Conservation (phyloP, 257 asterid species). For the Nicotiana paniculata region DNA sequence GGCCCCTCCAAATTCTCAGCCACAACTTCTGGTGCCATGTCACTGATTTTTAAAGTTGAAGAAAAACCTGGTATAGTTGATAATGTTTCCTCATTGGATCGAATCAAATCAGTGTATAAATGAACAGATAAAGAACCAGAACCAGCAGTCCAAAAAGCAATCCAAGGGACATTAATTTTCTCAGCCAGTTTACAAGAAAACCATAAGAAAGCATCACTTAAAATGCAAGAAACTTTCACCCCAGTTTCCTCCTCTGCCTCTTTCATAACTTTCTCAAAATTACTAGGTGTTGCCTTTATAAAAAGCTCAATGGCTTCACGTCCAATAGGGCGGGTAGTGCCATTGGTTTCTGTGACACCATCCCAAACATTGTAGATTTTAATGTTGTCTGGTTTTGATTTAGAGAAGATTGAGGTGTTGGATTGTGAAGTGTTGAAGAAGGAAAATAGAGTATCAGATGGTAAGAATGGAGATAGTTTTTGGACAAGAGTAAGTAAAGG, state of each 20-base stretch:
- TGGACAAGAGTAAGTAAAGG: constrained; percentile 44
- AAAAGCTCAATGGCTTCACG: constrained; percentile 43
- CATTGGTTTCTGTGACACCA: constrained; percentile 33
- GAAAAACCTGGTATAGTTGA: constrained; percentile 49
- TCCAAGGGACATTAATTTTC: constrained; percentile 52
- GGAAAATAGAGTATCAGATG: constrained; percentile 29
- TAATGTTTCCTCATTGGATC: constrained; percentile 14
- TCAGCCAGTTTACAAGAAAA: constrained; percentile 53
- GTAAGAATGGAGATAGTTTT: constrained; percentile 40
- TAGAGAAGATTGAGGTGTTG: constrained; percentile 19
- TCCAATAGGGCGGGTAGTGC: constrained; percentile 26
- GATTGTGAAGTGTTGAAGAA: constrained; percentile 48
- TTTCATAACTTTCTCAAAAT: constrained; percentile 34
- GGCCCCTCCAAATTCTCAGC: constrained; percentile 29
- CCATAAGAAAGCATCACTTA: constrained; percentile 63
- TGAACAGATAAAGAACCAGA: constrained; percentile 52
- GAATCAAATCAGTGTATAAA: constrained; percentile 40
- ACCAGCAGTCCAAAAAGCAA: constrained; percentile 59
- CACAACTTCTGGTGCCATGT: constrained; percentile 56
- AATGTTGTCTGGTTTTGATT: constrained; percentile 13
- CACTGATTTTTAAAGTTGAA: constrained; percentile 23
- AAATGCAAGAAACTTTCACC: constrained; percentile 32
- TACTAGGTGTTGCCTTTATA: constrained; percentile 42
- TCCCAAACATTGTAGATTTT: constrained; percentile 43
- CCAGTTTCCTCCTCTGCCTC: constrained; percentile 48